Percentiles rank a stretch among this genome's conserved stretches.
Evolutionary conservation across 495 filamentous ascomycete species (phyloP).

Genomic region (Glonium stellatum): DNA sequence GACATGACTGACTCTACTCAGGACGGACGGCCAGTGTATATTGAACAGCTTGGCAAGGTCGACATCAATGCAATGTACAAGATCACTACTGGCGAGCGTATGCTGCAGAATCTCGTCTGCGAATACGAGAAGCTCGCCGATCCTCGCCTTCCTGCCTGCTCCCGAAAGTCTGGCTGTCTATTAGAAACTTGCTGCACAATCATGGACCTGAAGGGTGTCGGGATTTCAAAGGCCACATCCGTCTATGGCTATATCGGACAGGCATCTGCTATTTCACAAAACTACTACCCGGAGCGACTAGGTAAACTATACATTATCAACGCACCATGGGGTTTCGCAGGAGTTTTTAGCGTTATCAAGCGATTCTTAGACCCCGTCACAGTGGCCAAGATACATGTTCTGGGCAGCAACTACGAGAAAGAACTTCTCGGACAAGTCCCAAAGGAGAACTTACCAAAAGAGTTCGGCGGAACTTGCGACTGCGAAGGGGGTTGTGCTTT

Average conservation of each 20-base stretch:
- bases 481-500: constrained; percentile 80
- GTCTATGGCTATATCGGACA: constrained; percentile 68
- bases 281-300: constrained; percentile 96
- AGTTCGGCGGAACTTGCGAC: constrained; percentile 77
- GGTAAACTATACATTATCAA: constrained; percentile 93
- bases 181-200: constrained; percentile 97
- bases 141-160: constrained; percentile 90
- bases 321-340: constrained; percentile 86
- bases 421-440: constrained; percentile 82
- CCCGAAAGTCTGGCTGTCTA: constrained; percentile 78
- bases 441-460: constrained; percentile 78
- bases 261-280: constrained; percentile 66
- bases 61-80: constrained; percentile 84
- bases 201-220: constrained; percentile 94
- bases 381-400: constrained; percentile 88
- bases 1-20: constrained; percentile 32
- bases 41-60: constrained; percentile 91
- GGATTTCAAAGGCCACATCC: constrained; percentile 66
- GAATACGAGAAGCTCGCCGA: constrained; percentile 96
- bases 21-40: constrained; percentile 96
- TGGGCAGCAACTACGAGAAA: constrained; percentile 72
- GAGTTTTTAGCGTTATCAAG: constrained; percentile 78
- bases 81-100: constrained; percentile 86
- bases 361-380: constrained; percentile 93
- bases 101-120: constrained; percentile 89